phyloP scores from a whole-genome alignment of 441 rosid genomes.

The Populus hybrid region DNA sequence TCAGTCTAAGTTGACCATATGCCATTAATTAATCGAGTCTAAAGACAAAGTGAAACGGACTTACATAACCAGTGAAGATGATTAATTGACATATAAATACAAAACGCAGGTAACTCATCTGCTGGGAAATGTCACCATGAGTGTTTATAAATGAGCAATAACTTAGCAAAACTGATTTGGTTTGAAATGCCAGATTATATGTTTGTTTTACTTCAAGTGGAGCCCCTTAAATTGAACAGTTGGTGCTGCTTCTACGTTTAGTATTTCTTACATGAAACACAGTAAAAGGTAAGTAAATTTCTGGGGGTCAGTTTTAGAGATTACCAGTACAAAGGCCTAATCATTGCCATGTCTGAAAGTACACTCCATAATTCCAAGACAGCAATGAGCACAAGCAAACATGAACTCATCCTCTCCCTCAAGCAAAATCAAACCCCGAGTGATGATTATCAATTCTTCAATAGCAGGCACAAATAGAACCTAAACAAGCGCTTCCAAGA shows the following conservation, averaged over 20 bases:
- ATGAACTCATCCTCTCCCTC: conserved; percentile 96
- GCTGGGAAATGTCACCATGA: too few species aligned
- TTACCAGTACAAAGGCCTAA: conserved; percentile 98
- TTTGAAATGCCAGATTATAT: too few species aligned
- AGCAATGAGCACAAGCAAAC: conserved; percentile 94
- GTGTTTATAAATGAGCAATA: too few species aligned
- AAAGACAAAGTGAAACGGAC: background rate
- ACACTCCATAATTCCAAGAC: conserved; percentile 69
- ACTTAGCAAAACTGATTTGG: too few species aligned
- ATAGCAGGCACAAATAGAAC: conserved; percentile 86
- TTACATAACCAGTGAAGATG: background rate
- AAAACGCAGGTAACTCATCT: too few species aligned
- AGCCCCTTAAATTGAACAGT: too few species aligned
- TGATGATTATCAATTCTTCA: conserved; percentile 74
- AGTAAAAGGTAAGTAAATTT: background rate
- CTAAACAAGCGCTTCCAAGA: conserved; percentile 93
- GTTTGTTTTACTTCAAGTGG: too few species aligned
- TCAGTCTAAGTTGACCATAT: background rate
- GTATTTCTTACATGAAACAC: background rate
- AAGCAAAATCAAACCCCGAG: conserved; percentile 75
- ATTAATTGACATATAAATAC: too few species aligned
- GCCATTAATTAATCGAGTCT: background rate
- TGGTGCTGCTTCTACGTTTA: too few species aligned
- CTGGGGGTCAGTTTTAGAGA: background rate
- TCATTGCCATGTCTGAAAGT: conserved; percentile 80